A percentile compares a stretch with the other conserved stretches of the same genome.
phyloP scores from a whole-genome alignment of 1,284 basidiomycete species.

The Malassezia yamatoensis region DNA sequence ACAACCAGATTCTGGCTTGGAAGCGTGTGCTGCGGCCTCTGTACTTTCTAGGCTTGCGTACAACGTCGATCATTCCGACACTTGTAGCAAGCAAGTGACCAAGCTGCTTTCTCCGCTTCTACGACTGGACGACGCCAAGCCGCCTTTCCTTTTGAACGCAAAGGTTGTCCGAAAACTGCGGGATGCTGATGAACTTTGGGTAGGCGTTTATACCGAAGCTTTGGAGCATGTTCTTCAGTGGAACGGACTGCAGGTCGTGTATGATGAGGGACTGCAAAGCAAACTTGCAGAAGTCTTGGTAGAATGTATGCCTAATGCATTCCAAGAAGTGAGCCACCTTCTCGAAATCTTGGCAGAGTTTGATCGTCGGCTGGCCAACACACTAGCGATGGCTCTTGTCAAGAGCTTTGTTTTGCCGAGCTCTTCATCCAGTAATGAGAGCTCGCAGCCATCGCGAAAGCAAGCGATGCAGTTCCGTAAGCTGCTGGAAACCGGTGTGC shows the following conservation, averaged over 20 bases:
- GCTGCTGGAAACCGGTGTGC: neutral
- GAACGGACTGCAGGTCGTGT: slow-evolving; percentile 10
- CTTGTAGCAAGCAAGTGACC: neutral
- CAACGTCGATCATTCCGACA: slow-evolving; percentile 3
- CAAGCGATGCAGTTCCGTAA: neutral
- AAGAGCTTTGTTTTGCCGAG: neutral
- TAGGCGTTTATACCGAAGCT: neutral
- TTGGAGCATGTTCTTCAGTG: slow-evolving; percentile 14
- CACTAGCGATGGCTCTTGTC: neutral
- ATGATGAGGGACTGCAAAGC: slow-evolving; percentile 20
- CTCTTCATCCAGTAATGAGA: neutral
- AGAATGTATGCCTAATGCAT: neutral
- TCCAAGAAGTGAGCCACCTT: neutral
- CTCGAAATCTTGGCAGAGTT: neutral
- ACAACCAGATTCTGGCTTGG: slow-evolving; percentile 29
- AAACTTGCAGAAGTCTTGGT: slow-evolving; percentile 11
- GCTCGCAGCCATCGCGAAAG: neutral
- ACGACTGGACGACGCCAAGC: slow-evolving; percentile 24
- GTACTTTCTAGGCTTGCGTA: slow-evolving; percentile 2
- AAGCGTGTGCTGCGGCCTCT: slow-evolving; percentile 19
- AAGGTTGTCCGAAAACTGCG: slow-evolving; percentile 38
- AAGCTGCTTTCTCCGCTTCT: slow-evolving; percentile 15
- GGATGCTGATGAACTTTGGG: slow-evolving; percentile 10
- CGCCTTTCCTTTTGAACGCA: slow-evolving; percentile 42
- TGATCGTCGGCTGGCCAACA: slow-evolving; percentile 5